phyloP scores from a whole-genome alignment of 2,329 filamentous ascomycete species.

The Clarireedia sp. region DNA sequence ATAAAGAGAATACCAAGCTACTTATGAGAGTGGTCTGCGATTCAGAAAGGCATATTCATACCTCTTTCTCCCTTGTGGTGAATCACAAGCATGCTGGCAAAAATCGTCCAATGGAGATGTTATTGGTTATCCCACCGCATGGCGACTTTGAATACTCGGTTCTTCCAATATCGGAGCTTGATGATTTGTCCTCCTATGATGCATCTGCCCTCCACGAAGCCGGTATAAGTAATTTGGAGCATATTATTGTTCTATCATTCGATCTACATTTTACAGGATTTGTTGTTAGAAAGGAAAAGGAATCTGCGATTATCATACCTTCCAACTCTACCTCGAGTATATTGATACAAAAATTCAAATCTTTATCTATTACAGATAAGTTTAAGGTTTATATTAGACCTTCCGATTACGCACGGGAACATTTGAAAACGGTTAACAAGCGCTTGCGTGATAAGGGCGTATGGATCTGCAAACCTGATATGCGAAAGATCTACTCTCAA shows the following conservation, averaged over 20 bases:
- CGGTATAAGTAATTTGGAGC: neutral
- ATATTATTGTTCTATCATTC: neutral
- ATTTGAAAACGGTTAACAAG: neutral
- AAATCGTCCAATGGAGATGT: neutral
- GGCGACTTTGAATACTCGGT: neutral
- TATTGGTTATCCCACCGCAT: neutral
- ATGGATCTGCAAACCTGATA: neutral
- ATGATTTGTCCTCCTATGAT: neutral
- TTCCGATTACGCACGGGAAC: neutral
- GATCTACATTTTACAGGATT: neutral
- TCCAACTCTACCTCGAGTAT: neutral
- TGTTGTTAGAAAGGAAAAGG: neutral
- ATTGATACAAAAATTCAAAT: neutral
- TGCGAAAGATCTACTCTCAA: neutral
- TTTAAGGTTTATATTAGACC: slow-evolving; percentile 1
- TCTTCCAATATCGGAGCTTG: neutral
- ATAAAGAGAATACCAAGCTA: too few relatives aligned
- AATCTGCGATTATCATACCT: neutral
- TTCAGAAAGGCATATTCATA: neutral
- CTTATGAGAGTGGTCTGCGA: too few relatives aligned
- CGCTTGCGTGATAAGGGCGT: neutral
- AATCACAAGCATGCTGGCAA: neutral
- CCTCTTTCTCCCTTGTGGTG: neutral
- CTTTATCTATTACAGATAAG: neutral
- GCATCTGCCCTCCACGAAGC: too few relatives aligned